A percentile compares a stretch with the other conserved stretches of the same genome.
phyloP scores from a whole-genome alignment of 164 flowering plant genomes.

The Tetracentron sinense region DNA sequence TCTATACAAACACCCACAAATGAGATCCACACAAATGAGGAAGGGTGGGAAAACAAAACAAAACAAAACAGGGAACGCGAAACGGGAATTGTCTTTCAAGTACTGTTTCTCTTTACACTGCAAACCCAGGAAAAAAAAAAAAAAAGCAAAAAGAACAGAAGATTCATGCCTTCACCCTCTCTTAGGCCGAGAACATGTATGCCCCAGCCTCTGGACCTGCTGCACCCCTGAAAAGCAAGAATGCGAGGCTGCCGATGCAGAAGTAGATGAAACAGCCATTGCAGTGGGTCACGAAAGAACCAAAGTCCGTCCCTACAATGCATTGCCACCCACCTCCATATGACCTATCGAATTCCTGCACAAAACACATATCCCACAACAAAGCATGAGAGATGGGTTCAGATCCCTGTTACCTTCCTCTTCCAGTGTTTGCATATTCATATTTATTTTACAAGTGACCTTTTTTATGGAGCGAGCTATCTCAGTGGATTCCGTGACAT shows the following conservation, averaged over 20 bases:
- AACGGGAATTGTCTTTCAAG: neutral
- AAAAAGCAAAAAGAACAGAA: neutral
- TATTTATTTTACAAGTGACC: slow-evolving; percentile 24
- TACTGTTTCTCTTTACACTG: slow-evolving; percentile 8
- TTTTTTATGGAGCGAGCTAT: slow-evolving; percentile 70
- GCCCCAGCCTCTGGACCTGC: slow-evolving; percentile 27
- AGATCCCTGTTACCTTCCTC: neutral
- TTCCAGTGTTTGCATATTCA: neutral
- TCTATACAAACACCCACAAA: too few species aligned
- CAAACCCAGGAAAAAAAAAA: slow-evolving; percentile 2
- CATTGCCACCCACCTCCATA: slow-evolving; percentile 50
- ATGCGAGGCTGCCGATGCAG: slow-evolving; percentile 61
- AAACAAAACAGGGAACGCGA: neutral
- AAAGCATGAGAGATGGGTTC: neutral
- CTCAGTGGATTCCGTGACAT: slow-evolving; percentile 53
- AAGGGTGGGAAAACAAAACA: too few species aligned
- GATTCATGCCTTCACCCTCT: slow-evolving; percentile 29
- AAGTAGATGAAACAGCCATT: slow-evolving; percentile 78
- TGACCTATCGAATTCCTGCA: slow-evolving; percentile 61
- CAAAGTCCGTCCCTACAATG: slow-evolving; percentile 76
- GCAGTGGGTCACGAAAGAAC: slow-evolving; percentile 88
- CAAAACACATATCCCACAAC: neutral
- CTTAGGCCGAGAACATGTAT: slow-evolving; percentile 25
- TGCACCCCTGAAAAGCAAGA: slow-evolving; percentile 71
- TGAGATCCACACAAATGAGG: too few species aligned